A percentile compares a stretch with the other conserved stretches of the same genome.
Evolutionary conservation across 352 stramenopile genomes (phyloP).

Genomic region (Globisporangium perplexum): DNA sequence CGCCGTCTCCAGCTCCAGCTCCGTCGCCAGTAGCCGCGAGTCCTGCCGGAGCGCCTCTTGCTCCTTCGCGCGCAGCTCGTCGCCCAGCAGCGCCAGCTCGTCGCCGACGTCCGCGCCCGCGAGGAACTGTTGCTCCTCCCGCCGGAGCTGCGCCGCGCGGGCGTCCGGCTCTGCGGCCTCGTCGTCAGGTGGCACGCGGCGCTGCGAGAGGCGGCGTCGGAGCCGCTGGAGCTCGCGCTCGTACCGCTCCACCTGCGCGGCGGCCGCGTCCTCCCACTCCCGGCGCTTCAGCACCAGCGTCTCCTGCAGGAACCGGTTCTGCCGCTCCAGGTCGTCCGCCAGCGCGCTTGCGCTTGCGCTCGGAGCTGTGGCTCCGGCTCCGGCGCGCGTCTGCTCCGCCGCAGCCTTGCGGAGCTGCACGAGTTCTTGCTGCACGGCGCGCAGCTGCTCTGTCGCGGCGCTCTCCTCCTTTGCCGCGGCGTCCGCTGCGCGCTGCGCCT

Average conservation of each 20-base stretch:
- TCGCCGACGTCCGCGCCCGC: slow-evolving; percentile 35
- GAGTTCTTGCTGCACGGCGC: slow-evolving; percentile 23
- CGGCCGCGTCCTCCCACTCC: slow-evolving; percentile 51
- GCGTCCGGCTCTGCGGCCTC: slow-evolving; percentile 8
- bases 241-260: slow-evolving; percentile 47
- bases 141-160: slow-evolving; percentile 18
- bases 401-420: slow-evolving; percentile 10
- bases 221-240: slow-evolving; percentile 46
- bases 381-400: slow-evolving; percentile 16
- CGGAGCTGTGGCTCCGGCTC: slow-evolving; percentile 6
- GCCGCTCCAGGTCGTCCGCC: slow-evolving; percentile 36
- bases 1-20: slow-evolving; percentile 68
- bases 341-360: slow-evolving; percentile 15
- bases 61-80: slow-evolving; percentile 48
- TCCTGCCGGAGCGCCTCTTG: slow-evolving; percentile 50
- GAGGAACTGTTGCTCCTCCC: slow-evolving; percentile 49
- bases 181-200: slow-evolving; percentile 13
- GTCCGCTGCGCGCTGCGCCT: slow-evolving; percentile 51
- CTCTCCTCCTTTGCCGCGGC: slow-evolving; percentile 41
- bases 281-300: slow-evolving; percentile 55
- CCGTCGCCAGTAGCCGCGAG: slow-evolving; percentile 54
- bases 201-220: slow-evolving; percentile 31
- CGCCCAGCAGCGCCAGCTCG: slow-evolving; percentile 30
- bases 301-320: slow-evolving; percentile 56
- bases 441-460: slow-evolving; percentile 24